These are phyloP conservation scores for Kodamaea anthophila DNA, from an alignment of 1,139 yeast genomes.

Conservation along the genomic window DNA sequence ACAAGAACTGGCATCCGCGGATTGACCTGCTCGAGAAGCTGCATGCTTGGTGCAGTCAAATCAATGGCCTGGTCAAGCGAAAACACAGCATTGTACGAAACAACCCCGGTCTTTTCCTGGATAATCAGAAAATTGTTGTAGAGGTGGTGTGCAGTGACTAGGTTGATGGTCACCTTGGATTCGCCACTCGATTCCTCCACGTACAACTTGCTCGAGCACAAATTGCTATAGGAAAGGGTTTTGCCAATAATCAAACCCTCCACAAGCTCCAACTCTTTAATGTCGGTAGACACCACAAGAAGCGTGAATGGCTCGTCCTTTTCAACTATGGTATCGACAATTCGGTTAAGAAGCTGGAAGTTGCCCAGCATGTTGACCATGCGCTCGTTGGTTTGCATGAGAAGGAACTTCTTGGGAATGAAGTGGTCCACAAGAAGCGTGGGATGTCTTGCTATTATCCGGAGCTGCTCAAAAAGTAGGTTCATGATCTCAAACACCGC, in stretches of 20 bases:
- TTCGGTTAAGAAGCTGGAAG: constrained; percentile 45
- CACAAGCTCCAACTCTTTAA: constrained; percentile 63
- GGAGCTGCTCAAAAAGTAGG: constrained; percentile 45
- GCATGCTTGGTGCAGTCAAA: constrained; percentile 35
- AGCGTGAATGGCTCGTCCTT: constrained; percentile 19
- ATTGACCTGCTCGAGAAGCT: constrained; percentile 20
- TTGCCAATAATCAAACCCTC: constrained; percentile 67
- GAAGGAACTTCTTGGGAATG: constrained; percentile 59
- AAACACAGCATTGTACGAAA: constrained; percentile 40
- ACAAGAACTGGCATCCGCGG: constrained; percentile 29
- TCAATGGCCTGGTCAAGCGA: constrained; percentile 56
- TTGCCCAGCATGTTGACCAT: constrained; percentile 54
- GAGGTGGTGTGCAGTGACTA: constrained; percentile 36
- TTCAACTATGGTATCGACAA: constrained; percentile 33
- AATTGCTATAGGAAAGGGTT: constrained; percentile 47
- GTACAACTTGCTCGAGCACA: constrained; percentile 55
- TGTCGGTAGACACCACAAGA: constrained; percentile 52
- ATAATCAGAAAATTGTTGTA: constrained; percentile 28
- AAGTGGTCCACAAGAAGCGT: constrained; percentile 68
- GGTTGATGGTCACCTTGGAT: constrained; percentile 18
- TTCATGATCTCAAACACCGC: constrained; percentile 12
- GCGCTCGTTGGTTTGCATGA: constrained; percentile 58
- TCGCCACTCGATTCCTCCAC: constrained; percentile 20
- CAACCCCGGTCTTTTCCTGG: constrained; percentile 17
- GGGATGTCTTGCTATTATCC: constrained; percentile 55